Evolutionary conservation across 106 monocot species (phyloP).

Genomic region (Phalaenopsis aphrodite): DNA sequence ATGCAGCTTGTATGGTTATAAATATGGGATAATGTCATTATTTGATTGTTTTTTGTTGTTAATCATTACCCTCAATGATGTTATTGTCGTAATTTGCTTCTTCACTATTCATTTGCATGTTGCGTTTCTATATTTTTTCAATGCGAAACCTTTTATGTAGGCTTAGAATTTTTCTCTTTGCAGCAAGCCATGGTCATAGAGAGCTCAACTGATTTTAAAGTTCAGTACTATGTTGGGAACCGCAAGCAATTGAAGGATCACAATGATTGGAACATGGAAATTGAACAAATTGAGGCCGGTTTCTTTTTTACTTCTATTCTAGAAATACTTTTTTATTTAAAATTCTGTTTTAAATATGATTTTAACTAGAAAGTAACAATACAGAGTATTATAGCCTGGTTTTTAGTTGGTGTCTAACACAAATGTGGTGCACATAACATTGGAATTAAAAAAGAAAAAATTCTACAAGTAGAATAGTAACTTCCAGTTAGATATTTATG

Average conservation of each 20-base stretch:
- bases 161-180: slow-evolving; percentile 3
- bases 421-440: neutral
- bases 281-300: slow-evolving; percentile 59
- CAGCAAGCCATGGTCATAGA: slow-evolving; percentile 88
- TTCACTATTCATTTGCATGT: neutral
- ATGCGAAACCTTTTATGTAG: neutral
- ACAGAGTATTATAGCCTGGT: neutral
- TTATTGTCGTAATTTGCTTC: neutral
- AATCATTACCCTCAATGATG: neutral
- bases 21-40: neutral
- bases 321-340: neutral
- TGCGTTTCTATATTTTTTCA: neutral
- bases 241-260: slow-evolving; percentile 59
- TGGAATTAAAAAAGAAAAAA: neutral
- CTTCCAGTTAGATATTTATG: neutral
- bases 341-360: neutral
- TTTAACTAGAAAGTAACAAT: neutral
- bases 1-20: neutral
- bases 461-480: neutral
- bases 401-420: neutral
- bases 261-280: slow-evolving; percentile 63
- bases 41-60: neutral
- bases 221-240: slow-evolving; percentile 45
- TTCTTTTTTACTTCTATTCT: slow-evolving; percentile 1
- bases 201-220: slow-evolving; percentile 74